A percentile compares a stretch with the other conserved stretches of the same genome.
These are phyloP conservation scores for Sporisorium iseilematis-ciliati DNA, from an alignment of 1,284 basidiomycete species.

Conservation along the genomic window DNA sequence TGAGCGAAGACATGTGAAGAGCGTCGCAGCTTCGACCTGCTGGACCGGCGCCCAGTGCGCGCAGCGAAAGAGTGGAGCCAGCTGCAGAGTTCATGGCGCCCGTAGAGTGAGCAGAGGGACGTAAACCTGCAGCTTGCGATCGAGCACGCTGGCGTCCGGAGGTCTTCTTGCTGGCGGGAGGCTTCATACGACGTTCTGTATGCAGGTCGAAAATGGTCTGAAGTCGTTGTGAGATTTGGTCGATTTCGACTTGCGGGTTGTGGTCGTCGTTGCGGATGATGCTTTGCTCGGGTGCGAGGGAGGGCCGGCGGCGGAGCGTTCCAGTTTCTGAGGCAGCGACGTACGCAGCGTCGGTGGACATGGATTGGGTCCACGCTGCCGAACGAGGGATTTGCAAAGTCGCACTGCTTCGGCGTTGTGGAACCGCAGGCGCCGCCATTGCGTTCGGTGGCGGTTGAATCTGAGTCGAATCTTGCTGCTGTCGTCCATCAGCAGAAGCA, in stretches of 20 bases:
- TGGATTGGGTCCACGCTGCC: conserved; percentile 14
- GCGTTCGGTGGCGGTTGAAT: not conserved
- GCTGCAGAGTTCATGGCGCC: conserved; percentile 38
- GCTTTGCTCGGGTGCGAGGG: conserved; percentile 40
- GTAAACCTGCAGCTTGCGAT: conserved; percentile 28
- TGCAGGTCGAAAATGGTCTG: conserved; percentile 62
- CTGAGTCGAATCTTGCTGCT: not conserved
- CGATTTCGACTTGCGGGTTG: conserved; percentile 32
- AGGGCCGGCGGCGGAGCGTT: conserved; percentile 32
- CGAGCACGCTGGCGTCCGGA: conserved; percentile 7
- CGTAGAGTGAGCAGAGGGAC: conserved; percentile 38
- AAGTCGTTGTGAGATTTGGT: conserved; percentile 50
- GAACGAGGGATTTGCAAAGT: conserved; percentile 31
- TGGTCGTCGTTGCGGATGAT: conserved; percentile 50
- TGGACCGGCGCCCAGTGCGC: conserved; percentile 35
- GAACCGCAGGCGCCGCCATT: not conserved
- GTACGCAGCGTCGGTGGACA: conserved; percentile 5
- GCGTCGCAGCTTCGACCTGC: conserved; percentile 48
- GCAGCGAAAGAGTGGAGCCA: conserved; percentile 19
- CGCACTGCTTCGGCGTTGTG: conserved; percentile 18
- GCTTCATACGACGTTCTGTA: conserved; percentile 59
- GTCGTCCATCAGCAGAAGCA: not conserved
- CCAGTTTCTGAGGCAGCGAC: not conserved
- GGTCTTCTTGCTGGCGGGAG: conserved; percentile 16
- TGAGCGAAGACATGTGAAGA: conserved; percentile 18